A percentile compares a stretch with the other conserved stretches of the same genome.
Conservation (phyloP, 1,284 basidiomycete genomes). For the Sporisorium sorghi region DNA sequence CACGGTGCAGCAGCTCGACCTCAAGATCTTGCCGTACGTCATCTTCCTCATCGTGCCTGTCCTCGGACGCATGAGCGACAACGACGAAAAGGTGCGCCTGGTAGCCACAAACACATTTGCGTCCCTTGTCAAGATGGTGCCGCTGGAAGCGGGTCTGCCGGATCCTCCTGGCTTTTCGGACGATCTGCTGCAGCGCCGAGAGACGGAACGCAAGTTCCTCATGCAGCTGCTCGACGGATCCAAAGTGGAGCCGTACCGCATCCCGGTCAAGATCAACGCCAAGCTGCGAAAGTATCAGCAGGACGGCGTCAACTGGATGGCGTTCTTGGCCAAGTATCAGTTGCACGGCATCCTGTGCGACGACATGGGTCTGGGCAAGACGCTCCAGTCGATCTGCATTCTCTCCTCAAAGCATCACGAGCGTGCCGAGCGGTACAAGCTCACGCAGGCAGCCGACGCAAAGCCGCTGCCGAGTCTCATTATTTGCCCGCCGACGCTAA, state of each 20-base stretch:
- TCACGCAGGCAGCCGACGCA: slow-evolving; percentile 80
- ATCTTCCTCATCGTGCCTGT: slow-evolving; percentile 97
- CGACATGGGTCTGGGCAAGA: slow-evolving; percentile 99
- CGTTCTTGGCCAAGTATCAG: slow-evolving; percentile 86
- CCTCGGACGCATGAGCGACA: slow-evolving; percentile 96
- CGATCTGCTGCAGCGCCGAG: slow-evolving; percentile 80
- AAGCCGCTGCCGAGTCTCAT: slow-evolving; percentile 93
- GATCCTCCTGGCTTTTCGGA: slow-evolving; percentile 92
- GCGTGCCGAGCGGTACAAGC: slow-evolving; percentile 78
- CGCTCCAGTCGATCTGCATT: slow-evolving; percentile 97
- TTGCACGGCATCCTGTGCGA: slow-evolving; percentile 98
- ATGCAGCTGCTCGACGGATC: slow-evolving; percentile 82
- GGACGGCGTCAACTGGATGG: slow-evolving; percentile 98
- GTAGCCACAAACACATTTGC: slow-evolving; percentile 97
- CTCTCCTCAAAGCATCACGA: slow-evolving; percentile 93
- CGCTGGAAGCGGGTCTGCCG: slow-evolving; percentile 93
- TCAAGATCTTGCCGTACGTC: slow-evolving; percentile 95
- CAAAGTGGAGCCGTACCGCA: slow-evolving; percentile 89
- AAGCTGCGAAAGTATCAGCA: slow-evolving; percentile 97
- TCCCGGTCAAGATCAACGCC: slow-evolving; percentile 90
- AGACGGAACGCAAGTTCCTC: slow-evolving; percentile 90
- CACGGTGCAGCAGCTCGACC: slow-evolving; percentile 88
- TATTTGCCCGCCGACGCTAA: slow-evolving; percentile 92
- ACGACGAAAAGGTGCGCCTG: slow-evolving; percentile 88
- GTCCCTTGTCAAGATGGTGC: slow-evolving; percentile 98